Percentiles rank a stretch among this genome's conserved stretches.
These are phyloP conservation scores for Smallanthus sonchifolius DNA, from an alignment of 129 eudicot species.

Conservation along the genomic window DNA sequence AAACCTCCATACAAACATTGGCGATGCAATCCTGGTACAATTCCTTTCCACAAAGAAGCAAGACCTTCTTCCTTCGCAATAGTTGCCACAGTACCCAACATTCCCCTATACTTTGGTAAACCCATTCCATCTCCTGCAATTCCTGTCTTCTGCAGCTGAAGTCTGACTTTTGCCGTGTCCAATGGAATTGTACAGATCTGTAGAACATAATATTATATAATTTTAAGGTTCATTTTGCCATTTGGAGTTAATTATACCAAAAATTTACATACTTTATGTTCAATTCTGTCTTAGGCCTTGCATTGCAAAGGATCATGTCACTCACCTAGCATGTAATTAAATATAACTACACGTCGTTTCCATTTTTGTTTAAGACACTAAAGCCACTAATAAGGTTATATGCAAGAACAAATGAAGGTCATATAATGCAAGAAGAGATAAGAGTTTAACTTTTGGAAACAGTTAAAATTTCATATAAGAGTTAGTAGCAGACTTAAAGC, in stretches of 20 bases:
- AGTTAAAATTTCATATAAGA: too few species aligned
- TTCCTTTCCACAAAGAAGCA: slow-evolving; percentile 77
- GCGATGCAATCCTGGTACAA: slow-evolving; percentile 88
- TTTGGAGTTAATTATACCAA: not conserved
- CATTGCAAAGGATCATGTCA: not conserved
- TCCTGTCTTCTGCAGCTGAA: slow-evolving; percentile 73
- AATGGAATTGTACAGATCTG: slow-evolving; percentile 73
- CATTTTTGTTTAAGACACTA: not conserved
- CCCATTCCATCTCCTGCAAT: slow-evolving; percentile 57
- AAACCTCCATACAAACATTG: slow-evolving; percentile 75
- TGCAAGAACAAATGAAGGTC: not conserved
- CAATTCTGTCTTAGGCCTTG: not conserved
- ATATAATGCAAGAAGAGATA: not conserved
- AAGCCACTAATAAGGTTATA: not conserved
- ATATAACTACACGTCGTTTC: not conserved
- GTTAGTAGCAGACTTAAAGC: too few species aligned
- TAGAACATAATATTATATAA: not conserved
- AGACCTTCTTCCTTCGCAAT: slow-evolving; percentile 84
- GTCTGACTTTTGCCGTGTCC: slow-evolving; percentile 94
- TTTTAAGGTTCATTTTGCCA: not conserved
- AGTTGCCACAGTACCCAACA: slow-evolving; percentile 80
- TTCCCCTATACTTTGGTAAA: slow-evolving; percentile 69
- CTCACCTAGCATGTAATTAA: not conserved
- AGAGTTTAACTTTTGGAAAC: not conserved
- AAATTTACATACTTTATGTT: not conserved